Evolutionary conservation across 805 yeast genomes (phyloP), one percentile per base, ranked within the genome.

Genomic region (Huiozyma naganishii): DNA sequence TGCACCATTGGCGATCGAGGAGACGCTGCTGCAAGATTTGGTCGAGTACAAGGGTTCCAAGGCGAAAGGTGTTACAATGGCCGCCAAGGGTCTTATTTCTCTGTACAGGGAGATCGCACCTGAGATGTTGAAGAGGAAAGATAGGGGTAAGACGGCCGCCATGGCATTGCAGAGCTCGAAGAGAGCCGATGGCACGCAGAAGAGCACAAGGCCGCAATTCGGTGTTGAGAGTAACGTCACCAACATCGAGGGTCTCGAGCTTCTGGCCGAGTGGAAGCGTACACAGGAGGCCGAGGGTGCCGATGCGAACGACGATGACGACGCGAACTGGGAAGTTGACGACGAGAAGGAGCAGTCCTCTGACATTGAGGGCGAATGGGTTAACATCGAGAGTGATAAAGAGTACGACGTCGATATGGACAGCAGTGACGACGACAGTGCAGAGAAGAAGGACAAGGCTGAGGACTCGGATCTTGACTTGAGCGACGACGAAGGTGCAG

Each of bases 61-160:
- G 64, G 73, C 96, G 36, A 92, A 92, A 67, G 79, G 95, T 10
- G 99, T 92, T 29, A 80, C 80, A 69, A 84, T 82, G 79, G 98
- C 97, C 40, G 96, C 98, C 1, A 77, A 94, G 54, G 77, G 92
- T 5, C 73, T 92, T 65, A 77, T 92, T 45, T 68, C 92, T 0
- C 70, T 92, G 43, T 92, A 85, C 65, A 76, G 99, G 65, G 97
- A 89, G 49, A 81, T 89, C 45, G 97, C 96, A 2, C 99, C 99
- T 6, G 95, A 90, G 50, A 85, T 92, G 97, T 74, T 92, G 54
- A 73, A 76, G 43, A 74, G 80, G 53, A 88, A 87, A 59, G 97
- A 92, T 61, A 76, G 98, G 61, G 99, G 98, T 60, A 90, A 92
- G 67, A 68, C 72, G 27, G 97, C 96, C 7, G 72, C 95, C 12